Conservation (phyloP, 108 stramenopile genomes). For the Pseudonitzschia multiseries region DNA sequence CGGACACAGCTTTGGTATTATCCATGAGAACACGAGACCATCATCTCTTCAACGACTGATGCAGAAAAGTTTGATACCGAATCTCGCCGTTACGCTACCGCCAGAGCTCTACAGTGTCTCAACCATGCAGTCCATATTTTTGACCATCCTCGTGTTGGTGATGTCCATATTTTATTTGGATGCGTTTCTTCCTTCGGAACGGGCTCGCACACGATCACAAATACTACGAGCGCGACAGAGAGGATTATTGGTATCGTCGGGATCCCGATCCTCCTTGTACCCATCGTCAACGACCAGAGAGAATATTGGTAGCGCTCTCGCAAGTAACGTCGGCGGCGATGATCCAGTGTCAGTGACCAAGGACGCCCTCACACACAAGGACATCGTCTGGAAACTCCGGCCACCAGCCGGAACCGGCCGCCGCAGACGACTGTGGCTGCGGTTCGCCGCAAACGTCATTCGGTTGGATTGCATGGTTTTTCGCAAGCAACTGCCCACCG, state of each 20-base stretch:
- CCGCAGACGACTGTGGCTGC: slow-evolving; percentile 38
- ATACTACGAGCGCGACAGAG: background rate
- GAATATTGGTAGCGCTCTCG: background rate
- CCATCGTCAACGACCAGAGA: background rate
- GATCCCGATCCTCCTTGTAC: background rate
- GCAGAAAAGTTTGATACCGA: background rate
- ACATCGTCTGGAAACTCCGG: slow-evolving; percentile 68
- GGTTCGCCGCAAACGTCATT: slow-evolving; percentile 53
- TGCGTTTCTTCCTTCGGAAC: slow-evolving; percentile 38
- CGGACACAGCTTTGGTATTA: no score
- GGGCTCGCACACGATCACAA: slow-evolving; percentile 2
- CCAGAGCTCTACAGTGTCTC: background rate
- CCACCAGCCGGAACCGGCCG: slow-evolving; percentile 53
- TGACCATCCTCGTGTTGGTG: slow-evolving; percentile 3
- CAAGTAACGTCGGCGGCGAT: background rate
- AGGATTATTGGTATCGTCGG: background rate
- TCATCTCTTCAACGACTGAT: background rate
- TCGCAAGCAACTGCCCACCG: slow-evolving; percentile 42
- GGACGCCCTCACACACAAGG: slow-evolving; percentile 39
- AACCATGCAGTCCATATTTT: slow-evolving; percentile 9
- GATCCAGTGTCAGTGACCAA: background rate
- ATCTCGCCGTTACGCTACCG: background rate
- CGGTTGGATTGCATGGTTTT: slow-evolving; percentile 49
- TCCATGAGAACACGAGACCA: background rate
- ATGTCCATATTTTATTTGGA: slow-evolving; percentile 34